phyloP scores from a whole-genome alignment of 148 eudicot species.

The Vaccinium darrowii region DNA sequence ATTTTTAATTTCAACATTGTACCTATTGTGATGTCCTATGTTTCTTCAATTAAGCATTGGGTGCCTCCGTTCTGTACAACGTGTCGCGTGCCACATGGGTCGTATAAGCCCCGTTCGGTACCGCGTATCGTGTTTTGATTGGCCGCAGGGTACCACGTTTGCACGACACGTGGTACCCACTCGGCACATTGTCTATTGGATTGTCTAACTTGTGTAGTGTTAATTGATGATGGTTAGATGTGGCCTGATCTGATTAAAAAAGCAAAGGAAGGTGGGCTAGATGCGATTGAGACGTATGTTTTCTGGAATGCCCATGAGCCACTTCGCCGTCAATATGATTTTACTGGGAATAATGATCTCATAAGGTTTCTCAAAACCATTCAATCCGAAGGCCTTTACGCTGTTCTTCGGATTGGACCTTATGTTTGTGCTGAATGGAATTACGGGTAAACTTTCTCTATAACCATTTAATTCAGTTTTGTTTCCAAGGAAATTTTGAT shows the following conservation, averaged over 20 bases:
- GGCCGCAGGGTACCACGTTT: no score
- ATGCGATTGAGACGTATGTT: constrained; percentile 56
- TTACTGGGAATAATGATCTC: constrained; percentile 46
- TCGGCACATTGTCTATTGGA: not conserved
- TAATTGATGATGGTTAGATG: constrained; percentile 35
- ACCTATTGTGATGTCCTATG: no score
- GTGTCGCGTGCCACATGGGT: no score
- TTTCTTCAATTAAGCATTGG: no score
- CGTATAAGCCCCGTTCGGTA: no score
- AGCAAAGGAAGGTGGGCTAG: constrained; percentile 55
- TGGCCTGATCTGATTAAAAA: constrained; percentile 72
- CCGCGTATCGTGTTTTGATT: no score
- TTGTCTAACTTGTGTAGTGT: not conserved
- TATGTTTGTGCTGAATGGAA: constrained; percentile 84
- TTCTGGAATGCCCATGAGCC: constrained; percentile 76
- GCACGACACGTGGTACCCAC: no score
- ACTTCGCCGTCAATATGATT: constrained; percentile 52
- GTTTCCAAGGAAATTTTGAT: not conserved
- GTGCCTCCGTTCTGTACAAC: no score
- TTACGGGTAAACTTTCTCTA: constrained; percentile 42
- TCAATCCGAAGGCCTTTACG: constrained; percentile 59
- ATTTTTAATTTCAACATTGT: no score
- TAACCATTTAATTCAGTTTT: not conserved
- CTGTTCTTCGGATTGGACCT: constrained; percentile 70
- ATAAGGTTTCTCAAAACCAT: constrained; percentile 53